A percentile compares a stretch with the other conserved stretches of the same genome.
Evolutionary conservation across 2,329 filamentous ascomycete species (phyloP).

Genomic region (Fusarium nygamai): DNA sequence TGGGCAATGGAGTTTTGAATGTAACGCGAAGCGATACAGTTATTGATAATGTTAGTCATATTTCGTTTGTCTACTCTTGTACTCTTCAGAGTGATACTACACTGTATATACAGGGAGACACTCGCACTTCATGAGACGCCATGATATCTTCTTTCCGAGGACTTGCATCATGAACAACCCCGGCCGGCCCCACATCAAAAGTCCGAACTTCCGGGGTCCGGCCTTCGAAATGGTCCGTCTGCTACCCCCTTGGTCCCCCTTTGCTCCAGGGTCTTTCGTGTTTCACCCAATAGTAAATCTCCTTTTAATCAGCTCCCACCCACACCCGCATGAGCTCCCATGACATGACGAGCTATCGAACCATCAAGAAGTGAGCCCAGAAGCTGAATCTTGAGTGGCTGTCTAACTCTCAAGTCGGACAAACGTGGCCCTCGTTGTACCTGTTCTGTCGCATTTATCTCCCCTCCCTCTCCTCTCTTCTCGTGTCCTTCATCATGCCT

Average conservation of each 20-base stretch:
- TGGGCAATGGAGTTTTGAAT: slow-evolving; percentile 6
- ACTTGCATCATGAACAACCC: slow-evolving; percentile 1
- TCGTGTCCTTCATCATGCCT: slow-evolving; percentile 30
- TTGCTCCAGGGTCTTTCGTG: neutral
- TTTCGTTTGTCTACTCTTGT: neutral
- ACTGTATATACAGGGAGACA: neutral
- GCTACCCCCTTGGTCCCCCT: neutral
- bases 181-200: slow-evolving; percentile 28
- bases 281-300: slow-evolving; percentile 17
- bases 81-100: neutral
- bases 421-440: slow-evolving; percentile 17
- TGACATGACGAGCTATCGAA: slow-evolving; percentile 38
- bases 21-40: neutral
- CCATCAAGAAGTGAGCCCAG: slow-evolving; percentile 36
- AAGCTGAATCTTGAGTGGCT: slow-evolving; percentile 27
- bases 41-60: neutral
- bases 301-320: slow-evolving; percentile 35
- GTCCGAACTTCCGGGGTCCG: slow-evolving; percentile 28
- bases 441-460: neutral
- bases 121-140: neutral
- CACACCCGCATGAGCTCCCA: slow-evolving; percentile 30
- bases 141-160: neutral
- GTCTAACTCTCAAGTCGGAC: slow-evolving; percentile 14
- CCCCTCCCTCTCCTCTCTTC: neutral
- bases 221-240: slow-evolving; percentile 24